Conservation (phyloP, 768 basidiomycete genomes). For the Pholiota molesta region DNA sequence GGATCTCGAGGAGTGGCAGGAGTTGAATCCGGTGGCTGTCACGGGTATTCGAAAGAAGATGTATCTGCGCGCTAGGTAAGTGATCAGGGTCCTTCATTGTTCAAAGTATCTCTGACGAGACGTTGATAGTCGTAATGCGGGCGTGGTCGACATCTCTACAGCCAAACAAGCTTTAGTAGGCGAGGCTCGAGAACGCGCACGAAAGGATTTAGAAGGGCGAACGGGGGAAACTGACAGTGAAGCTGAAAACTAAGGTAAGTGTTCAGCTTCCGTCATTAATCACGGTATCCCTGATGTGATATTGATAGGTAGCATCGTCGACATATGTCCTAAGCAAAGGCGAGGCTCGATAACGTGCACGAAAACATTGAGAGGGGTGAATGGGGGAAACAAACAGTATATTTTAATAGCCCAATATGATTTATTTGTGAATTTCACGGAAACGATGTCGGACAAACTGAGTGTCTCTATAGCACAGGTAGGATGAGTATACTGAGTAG, state of each 20-base stretch:
- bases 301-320: no score
- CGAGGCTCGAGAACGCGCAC: background rate
- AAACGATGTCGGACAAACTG: no score
- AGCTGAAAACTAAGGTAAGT: background rate
- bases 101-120: background rate
- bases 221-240: conserved; percentile 6
- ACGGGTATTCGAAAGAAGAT: background rate
- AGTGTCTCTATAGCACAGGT: no score
- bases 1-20: background rate
- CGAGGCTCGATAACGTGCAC: no score
- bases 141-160: background rate
- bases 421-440: no score
- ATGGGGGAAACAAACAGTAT: no score
- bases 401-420: no score
- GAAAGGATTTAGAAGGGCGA: background rate
- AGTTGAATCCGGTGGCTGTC: background rate
- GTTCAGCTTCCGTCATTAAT: no score
- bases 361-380: no score
- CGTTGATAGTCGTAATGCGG: background rate
- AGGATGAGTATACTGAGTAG: no score
- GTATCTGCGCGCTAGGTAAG: background rate
- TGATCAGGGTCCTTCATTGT: background rate
- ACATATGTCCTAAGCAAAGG: no score
- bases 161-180: background rate
- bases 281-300: no score